Evolutionary conservation across 2,329 filamentous ascomycete species (phyloP).

Genomic region (Botrytis aclada): DNA sequence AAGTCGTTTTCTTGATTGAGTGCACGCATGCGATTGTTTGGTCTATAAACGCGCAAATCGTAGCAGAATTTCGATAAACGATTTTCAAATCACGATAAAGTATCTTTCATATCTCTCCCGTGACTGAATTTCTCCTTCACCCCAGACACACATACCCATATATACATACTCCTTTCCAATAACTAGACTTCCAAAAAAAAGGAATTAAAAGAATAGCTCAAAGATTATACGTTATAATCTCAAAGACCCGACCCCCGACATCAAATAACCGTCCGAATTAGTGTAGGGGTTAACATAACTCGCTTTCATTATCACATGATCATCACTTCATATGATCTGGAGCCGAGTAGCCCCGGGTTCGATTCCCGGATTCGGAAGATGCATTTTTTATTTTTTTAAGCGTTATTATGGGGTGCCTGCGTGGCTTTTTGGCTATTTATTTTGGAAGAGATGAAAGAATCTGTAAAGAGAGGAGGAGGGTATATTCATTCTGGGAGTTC

Average conservation of each 20-base stretch:
- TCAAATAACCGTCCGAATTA: background rate
- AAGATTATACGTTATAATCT: background rate
- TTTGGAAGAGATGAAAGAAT: too few species aligned
- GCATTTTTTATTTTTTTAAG: too few species aligned
- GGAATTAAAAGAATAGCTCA: too few species aligned
- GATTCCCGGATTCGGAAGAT: background rate
- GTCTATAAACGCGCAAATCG: background rate
- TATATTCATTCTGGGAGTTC: background rate
- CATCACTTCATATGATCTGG: fast-evolving
- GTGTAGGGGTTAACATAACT: background rate
- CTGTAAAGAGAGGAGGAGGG: too few species aligned
- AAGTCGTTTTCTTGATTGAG: background rate
- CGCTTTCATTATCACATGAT: background rate
- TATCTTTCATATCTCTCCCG: background rate
- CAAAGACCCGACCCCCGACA: fast-evolving
- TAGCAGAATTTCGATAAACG: background rate
- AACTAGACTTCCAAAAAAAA: background rate
- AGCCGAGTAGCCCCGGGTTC: background rate
- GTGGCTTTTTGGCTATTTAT: too few species aligned
- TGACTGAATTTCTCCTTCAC: background rate
- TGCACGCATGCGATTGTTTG: background rate
- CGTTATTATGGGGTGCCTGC: too few species aligned
- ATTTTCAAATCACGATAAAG: background rate
- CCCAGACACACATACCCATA: background rate
- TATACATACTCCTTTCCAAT: background rate